A percentile compares a stretch with the other conserved stretches of the same genome.
Evolutionary conservation across 2,329 filamentous ascomycete genomes (phyloP).

Genomic region (Neofusicoccum kwambonambiense): DNA sequence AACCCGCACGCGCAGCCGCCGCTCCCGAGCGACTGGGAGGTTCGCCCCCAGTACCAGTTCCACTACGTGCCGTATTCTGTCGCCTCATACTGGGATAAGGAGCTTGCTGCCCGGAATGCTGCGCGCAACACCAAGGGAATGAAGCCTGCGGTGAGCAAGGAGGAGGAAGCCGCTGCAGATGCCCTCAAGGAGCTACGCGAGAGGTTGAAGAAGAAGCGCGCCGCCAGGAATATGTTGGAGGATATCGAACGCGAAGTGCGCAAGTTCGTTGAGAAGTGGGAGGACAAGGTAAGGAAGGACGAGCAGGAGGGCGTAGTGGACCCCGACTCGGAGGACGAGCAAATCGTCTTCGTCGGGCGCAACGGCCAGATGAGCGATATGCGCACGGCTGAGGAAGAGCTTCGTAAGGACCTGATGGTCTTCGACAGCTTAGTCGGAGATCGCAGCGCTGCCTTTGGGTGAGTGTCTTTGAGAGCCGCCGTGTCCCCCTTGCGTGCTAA

Average conservation of each 20-base stretch:
- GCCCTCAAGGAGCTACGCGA: constrained; percentile 79
- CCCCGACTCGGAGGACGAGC: constrained; percentile 66
- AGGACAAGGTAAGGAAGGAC: constrained; percentile 45
- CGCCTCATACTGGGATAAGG: constrained; percentile 77
- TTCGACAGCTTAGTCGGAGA: constrained; percentile 79
- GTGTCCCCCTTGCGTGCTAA: constrained; percentile 1
- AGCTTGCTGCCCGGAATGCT: constrained; percentile 47
- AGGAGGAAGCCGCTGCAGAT: constrained; percentile 45
- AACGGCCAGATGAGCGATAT: constrained; percentile 64
- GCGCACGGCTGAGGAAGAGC: constrained; percentile 49
- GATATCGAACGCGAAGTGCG: constrained; percentile 83
- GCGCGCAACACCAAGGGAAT: constrained; percentile 34
- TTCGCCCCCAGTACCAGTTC: constrained; percentile 76
- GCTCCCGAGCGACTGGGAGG: constrained; percentile 76
- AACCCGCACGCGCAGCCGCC: constrained; percentile 87
- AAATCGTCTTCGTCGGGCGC: constrained; percentile 85
- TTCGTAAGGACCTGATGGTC: constrained; percentile 67
- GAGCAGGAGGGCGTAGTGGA: constrained; percentile 48
- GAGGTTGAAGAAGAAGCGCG: constrained; percentile 75
- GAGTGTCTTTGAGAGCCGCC: constrained; percentile 37
- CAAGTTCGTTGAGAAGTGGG: constrained; percentile 66
- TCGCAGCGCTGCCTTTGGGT: constrained; percentile 79
- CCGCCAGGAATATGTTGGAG: constrained; percentile 76
- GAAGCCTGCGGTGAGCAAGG: constrained; percentile 37
- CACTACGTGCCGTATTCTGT: constrained; percentile 84